A percentile compares a stretch with the other conserved stretches of the same genome.
These are phyloP conservation scores for Picea abies DNA, from an alignment of 83 land plant genomes.

Conservation along the genomic window DNA sequence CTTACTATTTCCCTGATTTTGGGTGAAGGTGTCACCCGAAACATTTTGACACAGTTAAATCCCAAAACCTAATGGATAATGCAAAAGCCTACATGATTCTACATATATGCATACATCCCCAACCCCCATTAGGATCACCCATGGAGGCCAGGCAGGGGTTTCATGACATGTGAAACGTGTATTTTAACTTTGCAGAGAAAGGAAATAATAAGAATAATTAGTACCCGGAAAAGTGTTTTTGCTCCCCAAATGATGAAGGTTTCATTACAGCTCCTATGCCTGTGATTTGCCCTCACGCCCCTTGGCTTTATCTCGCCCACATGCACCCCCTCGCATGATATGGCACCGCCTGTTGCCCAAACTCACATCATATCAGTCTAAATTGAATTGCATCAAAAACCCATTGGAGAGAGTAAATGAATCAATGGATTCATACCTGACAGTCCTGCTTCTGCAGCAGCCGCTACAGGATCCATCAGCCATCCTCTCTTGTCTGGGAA, in stretches of 20 bases:
- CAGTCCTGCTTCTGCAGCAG: constrained; percentile 44
- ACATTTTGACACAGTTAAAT: too few species aligned
- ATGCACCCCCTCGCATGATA: constrained; percentile 53
- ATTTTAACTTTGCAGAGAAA: neutral
- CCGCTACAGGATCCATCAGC: constrained; percentile 55
- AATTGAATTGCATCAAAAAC: constrained; percentile 7
- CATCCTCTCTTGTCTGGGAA: constrained; percentile 56
- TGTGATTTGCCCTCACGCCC: constrained; percentile 64
- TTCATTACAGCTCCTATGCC: constrained; percentile 69
- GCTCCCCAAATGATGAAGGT: constrained; percentile 86
- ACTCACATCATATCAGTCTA: neutral
- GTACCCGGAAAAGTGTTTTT: constrained; percentile 63
- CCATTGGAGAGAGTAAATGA: neutral
- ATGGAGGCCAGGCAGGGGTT: too few species aligned
- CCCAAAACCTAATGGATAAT: too few species aligned
- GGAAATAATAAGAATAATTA: constrained; percentile 12
- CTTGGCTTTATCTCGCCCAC: constrained; percentile 71
- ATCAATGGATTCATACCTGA: constrained; percentile 29
- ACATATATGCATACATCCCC: too few species aligned
- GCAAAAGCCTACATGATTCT: too few species aligned
- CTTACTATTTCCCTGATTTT: too few species aligned
- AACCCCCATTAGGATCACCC: too few species aligned
- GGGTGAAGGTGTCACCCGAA: too few species aligned
- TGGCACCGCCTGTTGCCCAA: constrained; percentile 57
- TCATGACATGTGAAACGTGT: neutral